phyloP scores from a whole-genome alignment of 2,329 filamentous ascomycete genomes.

The Elsinoe arachidis region DNA sequence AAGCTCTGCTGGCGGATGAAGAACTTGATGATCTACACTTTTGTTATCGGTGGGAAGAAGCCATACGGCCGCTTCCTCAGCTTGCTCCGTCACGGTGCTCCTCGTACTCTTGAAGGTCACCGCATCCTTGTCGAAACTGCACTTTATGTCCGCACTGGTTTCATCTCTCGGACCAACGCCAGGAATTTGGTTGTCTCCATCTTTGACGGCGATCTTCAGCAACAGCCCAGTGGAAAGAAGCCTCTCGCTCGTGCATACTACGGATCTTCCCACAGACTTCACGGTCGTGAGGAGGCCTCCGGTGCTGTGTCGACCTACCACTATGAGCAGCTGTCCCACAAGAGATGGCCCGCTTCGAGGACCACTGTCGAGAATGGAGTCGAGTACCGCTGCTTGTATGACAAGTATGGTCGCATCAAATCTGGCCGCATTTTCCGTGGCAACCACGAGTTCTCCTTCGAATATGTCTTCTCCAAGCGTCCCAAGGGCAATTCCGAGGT shows the following conservation, averaged over 20 bases:
- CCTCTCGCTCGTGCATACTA: conserved; percentile 13
- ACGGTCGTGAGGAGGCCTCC: conserved; percentile 7
- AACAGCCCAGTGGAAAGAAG: not conserved
- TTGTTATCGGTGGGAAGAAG: conserved; percentile 14
- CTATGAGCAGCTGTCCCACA: conserved; percentile 13
- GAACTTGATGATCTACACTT: conserved; percentile 13
- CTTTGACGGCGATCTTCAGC: conserved; percentile 13
- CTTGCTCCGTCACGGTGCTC: conserved; percentile 7
- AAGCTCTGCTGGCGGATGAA: conserved; percentile 16
- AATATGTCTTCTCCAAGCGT: conserved; percentile 16
- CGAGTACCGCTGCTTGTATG: conserved; percentile 11
- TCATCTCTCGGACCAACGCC: conserved; percentile 13
- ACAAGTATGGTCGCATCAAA: conserved; percentile 16
- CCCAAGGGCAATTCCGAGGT: conserved; percentile 16
- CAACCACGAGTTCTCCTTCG: conserved; percentile 14
- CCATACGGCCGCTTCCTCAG: conserved; percentile 8
- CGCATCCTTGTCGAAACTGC: conserved; percentile 14
- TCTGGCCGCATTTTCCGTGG: conserved; percentile 14
- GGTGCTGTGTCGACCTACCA: conserved; percentile 13
- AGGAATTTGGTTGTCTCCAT: conserved; percentile 12
- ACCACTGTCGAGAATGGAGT: conserved; percentile 11
- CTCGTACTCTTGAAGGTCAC: conserved; percentile 13
- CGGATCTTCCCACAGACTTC: conserved; percentile 13
- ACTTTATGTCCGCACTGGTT: conserved; percentile 14
- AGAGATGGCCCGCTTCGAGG: conserved; percentile 15